Base-by-base conservation (phyloP, 495 filamentous ascomycete species). In the Halenospora varia region DNA sequence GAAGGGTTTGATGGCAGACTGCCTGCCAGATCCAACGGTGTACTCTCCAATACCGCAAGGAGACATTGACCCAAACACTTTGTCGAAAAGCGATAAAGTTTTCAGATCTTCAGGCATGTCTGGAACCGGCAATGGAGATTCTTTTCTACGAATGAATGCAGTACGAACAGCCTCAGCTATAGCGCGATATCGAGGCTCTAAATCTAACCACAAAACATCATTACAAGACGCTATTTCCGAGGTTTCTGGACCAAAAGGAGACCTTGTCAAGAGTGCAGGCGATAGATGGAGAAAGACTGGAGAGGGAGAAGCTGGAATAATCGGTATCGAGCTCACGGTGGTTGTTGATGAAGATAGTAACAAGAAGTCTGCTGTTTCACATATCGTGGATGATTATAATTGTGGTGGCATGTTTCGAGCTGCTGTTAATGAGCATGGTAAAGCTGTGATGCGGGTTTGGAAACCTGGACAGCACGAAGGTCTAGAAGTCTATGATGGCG, bases 381-480 rank as follows among this genome's bases (percentile, higher is more conserved):
- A 67, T 24, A 67, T 78, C n/a, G 66, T 79, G 17, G 67, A 72
- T 66, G 88, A 90, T 63, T 89, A 88, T 68, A 96, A 97, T 67
- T 96, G 89, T 63, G 88, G 86, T 2, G 92, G 92, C 0, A 93
- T 97, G 89, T 95, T 89, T 71, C 77, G 91, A 25, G 89, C 88
- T 8, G 94, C 86, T 81, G 68, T 90, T 25, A 83, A 89, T 58
- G 80, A 78, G 35, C 60, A 83, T 41, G 90, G 87, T 2, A 71
- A 71, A 26, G 79, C 81, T 55, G 76, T 71, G 53, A 83, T 86
- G 42, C 82, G 83, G 59, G 83, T 92, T 0, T 95, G 76, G 65
- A 71, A 70, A 25, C 51, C 53, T 0, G 53, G 55, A 3, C 62
- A 68, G 46, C 44, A 65, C 42, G 64, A 68, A 1, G 70, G 72